Conservation (phyloP, 2,329 filamentous ascomycete species). For the Hirsutella rhossiliensis region DNA sequence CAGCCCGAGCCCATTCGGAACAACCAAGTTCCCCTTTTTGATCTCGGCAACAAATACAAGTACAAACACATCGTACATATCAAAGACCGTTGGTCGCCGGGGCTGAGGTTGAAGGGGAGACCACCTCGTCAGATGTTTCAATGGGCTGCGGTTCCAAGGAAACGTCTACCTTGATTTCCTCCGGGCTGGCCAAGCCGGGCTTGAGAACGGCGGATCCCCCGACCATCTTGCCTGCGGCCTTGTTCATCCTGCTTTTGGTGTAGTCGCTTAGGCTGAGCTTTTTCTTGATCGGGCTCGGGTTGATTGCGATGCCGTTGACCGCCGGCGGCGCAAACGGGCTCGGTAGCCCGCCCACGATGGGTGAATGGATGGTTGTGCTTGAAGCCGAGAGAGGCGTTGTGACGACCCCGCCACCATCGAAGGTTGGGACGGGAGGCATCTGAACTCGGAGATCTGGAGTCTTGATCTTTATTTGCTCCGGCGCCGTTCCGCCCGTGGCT, state of each 20-base stretch:
- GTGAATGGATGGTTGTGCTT: slow-evolving; percentile 34
- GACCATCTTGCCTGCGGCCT: slow-evolving; percentile 29
- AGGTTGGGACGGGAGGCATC: slow-evolving; percentile 41
- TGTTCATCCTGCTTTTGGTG: slow-evolving; percentile 45
- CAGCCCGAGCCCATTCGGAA: too few species aligned
- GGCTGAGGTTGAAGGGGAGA: slow-evolving; percentile 9
- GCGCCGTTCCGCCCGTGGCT: not conserved
- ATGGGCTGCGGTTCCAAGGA: slow-evolving; percentile 16
- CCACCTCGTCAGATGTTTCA: slow-evolving; percentile 15
- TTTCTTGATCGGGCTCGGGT: slow-evolving; percentile 52
- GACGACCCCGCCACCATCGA: slow-evolving; percentile 26
- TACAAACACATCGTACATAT: slow-evolving; percentile 13
- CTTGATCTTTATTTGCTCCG: slow-evolving; percentile 19
- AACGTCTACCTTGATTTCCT: slow-evolving; percentile 24
- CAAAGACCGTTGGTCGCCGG: slow-evolving; percentile 15
- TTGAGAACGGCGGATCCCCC: slow-evolving; percentile 17
- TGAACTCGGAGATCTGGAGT: slow-evolving; percentile 40
- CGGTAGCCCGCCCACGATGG: slow-evolving; percentile 27
- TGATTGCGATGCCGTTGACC: slow-evolving; percentile 30
- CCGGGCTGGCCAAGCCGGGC: slow-evolving; percentile 20
- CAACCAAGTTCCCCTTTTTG: too few species aligned
- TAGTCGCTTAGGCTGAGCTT: slow-evolving; percentile 57
- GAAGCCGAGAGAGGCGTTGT: slow-evolving; percentile 36
- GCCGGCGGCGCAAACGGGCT: slow-evolving; percentile 30
- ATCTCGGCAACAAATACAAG: not conserved